phyloP scores from a whole-genome alignment of 1,284 basidiomycete species.

The Ustilago curta region DNA sequence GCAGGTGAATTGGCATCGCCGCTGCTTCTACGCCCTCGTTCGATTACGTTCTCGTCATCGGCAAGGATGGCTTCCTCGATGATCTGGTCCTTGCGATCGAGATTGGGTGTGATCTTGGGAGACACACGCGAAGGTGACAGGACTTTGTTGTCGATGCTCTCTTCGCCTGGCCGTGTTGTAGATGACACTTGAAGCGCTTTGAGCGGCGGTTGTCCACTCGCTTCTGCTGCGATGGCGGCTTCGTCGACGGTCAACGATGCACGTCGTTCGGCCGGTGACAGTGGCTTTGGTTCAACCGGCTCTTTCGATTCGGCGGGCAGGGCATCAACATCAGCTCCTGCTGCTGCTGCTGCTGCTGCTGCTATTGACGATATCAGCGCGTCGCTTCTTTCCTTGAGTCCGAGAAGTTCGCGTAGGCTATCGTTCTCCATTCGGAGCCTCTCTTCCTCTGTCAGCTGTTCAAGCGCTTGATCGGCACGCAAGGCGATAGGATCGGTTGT shows the following conservation, averaged over 20 bases:
- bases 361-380: constrained; percentile 19
- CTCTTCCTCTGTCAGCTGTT: constrained; percentile 61
- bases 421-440: constrained; percentile 63
- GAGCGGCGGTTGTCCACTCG: constrained; percentile 41
- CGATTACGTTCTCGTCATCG: constrained; percentile 31
- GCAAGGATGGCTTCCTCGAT: constrained; percentile 52
- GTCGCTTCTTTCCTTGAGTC: constrained; percentile 51
- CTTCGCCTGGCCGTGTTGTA: constrained; percentile 35
- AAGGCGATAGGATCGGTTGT: constrained; percentile 49
- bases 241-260: constrained; percentile 48
- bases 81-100: constrained; percentile 48
- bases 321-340: background rate
- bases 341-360: background rate
- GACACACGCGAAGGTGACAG: constrained; percentile 23
- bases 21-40: constrained; percentile 17
- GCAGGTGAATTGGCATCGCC: constrained; percentile 10
- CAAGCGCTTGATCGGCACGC: constrained; percentile 55
- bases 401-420: constrained; percentile 61
- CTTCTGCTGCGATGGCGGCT: constrained; percentile 49
- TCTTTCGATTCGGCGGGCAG: background rate
- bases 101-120: constrained; percentile 24
- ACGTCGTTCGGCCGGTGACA: constrained; percentile 32
- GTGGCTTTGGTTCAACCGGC: constrained; percentile 11
- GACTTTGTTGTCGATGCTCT: constrained; percentile 8
- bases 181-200: constrained; percentile 41